Conservation (phyloP, 2,329 filamentous ascomycete species). For the Neophaeococcomyces mojaviensis region DNA sequence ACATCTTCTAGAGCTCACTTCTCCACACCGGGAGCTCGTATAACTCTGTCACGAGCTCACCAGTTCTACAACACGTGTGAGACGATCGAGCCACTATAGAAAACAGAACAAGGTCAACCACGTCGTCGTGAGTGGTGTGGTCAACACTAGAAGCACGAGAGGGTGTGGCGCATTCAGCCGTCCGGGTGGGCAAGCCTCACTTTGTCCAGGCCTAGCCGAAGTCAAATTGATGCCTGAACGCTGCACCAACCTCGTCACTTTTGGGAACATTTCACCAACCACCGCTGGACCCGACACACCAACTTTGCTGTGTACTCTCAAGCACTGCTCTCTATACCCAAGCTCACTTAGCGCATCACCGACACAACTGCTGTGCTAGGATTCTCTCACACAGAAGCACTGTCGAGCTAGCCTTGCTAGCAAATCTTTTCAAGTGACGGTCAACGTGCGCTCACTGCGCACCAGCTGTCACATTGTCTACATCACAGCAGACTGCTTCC, state of each 20-base stretch:
- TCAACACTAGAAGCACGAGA: too few species aligned
- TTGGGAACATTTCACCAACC: not conserved
- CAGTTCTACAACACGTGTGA: too few species aligned
- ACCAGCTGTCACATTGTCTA: constrained; percentile 14
- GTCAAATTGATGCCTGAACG: not conserved
- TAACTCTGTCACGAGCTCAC: too few species aligned
- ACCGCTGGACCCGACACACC: not conserved
- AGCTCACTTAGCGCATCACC: too few species aligned
- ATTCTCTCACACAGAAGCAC: not conserved
- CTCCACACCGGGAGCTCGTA: too few species aligned
- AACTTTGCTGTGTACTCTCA: not conserved
- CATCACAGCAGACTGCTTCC: not conserved
- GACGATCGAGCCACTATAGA: too few species aligned
- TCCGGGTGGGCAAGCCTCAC: not conserved
- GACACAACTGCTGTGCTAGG: not conserved
- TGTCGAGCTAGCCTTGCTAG: not conserved
- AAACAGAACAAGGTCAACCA: too few species aligned
- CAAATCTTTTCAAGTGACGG: not conserved
- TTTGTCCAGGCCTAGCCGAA: not conserved
- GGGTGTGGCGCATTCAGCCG: not conserved
- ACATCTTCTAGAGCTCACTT: too few species aligned
- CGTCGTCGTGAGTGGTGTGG: too few species aligned
- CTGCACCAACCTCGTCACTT: constrained; percentile 5
- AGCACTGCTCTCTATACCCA: not conserved
- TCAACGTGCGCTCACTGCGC: constrained; percentile 16